Evolutionary conservation across 2,329 filamentous ascomycete species (phyloP), one percentile per base, ranked within the genome.

Genomic region (Fonsecaea pugnacius): DNA sequence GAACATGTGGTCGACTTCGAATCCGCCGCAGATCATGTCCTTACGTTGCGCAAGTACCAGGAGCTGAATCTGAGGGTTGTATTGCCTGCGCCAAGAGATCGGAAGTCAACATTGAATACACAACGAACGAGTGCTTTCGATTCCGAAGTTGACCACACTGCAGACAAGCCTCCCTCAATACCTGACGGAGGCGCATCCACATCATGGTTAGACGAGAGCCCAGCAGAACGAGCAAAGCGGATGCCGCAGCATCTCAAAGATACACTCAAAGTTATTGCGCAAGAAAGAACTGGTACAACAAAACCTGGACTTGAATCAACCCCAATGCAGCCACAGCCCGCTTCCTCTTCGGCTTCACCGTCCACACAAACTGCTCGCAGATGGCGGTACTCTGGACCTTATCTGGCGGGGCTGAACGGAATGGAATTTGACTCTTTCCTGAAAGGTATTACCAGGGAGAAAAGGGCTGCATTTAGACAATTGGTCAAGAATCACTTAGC

Each of bases 1-100:
- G 92, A 97, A 78, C 90, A 92, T 75, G 84, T 97, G 70, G 96
- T 93, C 73, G 92, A 97, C 73, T 98, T 92, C 77, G 84, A 87
- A 68, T 92, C 91, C 40, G 90, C 92, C 0, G 85, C 89, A 62
- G 91, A 96, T 76, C 91, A 96, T 77, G 85, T 88, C 58, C 80
- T 92, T 70, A 92, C 91, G 7, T 81, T 96, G 62, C 83, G 87
- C 74, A 98, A 97, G 81, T 97, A 90, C 80, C 89, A 92, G 75
- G 91, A 96, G 76, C 82, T 97, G 75, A 84, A 86, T 64, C 78
- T 96, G 60, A 87, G 91, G 21, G 51, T 70, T 14, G 63, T 60
- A 16, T 63, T 69, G 52, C 60, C 67, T 24, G 59, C 53, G 14
- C 38, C 61, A 14, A 64, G 50, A 27, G 56, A 56, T 18, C 48